These are phyloP conservation scores for Taphrina pruni DNA, from an alignment of 1,139 yeast species.

Conservation along the genomic window DNA sequence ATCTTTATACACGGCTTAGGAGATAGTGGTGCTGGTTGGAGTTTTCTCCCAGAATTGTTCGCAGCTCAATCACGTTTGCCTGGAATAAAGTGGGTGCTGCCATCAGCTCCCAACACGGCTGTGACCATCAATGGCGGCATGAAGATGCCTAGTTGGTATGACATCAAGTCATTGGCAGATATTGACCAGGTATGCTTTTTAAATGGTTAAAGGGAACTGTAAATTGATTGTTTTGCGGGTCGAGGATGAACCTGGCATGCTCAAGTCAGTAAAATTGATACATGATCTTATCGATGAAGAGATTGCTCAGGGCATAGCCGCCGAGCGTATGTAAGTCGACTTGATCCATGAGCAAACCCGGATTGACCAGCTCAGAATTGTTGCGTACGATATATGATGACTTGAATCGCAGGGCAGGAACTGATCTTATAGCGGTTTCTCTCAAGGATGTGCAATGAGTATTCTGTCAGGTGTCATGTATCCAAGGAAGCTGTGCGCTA, in stretches of 20 bases:
- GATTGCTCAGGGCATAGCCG: constrained; percentile 65
- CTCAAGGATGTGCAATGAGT: constrained; percentile 23
- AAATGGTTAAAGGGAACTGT: background rate
- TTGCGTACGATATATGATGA: constrained; percentile 61
- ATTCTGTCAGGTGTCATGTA: constrained; percentile 53
- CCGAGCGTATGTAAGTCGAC: constrained; percentile 61
- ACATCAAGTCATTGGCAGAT: constrained; percentile 65
- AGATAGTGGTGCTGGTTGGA: constrained; percentile 89
- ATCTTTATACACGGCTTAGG: constrained; percentile 91
- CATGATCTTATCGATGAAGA: constrained; percentile 67
- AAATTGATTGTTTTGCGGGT: constrained; percentile 16
- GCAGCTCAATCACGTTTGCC: constrained; percentile 56
- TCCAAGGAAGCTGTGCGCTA: constrained; percentile 75
- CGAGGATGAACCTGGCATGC: constrained; percentile 68
- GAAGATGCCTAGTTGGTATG: constrained; percentile 87
- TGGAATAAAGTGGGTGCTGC: constrained; percentile 78
- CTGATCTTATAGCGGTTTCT: constrained; percentile 3
- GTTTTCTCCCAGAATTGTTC: constrained; percentile 61
- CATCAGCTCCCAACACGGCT: constrained; percentile 70
- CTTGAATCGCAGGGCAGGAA: background rate
- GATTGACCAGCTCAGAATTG: constrained; percentile 84
- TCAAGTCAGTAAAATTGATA: constrained; percentile 62
- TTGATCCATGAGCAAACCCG: no score
- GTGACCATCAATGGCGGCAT: constrained; percentile 61
- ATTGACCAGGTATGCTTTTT: constrained; percentile 48